A percentile compares a stretch with the other conserved stretches of the same genome.
Conservation (phyloP, 2,329 filamentous ascomycete species). For the Colletotrichum destructivum region DNA sequence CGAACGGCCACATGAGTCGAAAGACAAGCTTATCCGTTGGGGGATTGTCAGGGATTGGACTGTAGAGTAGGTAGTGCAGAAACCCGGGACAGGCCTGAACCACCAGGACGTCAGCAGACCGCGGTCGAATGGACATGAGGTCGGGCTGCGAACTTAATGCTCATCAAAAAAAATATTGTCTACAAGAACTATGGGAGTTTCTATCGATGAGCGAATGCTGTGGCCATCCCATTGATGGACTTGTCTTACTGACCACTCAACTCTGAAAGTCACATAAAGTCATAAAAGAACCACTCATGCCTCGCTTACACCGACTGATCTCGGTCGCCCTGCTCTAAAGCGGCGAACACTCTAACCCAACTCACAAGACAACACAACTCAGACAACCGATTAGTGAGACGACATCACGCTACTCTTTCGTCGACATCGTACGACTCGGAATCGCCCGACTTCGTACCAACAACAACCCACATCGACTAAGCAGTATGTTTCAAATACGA, state of each 20-base stretch:
- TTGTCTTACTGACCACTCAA: too few species aligned
- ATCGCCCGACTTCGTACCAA: conserved; percentile 26
- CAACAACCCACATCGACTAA: not conserved
- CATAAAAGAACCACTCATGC: too few species aligned
- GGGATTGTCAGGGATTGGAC: not conserved
- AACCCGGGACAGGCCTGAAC: not conserved
- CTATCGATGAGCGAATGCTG: too few species aligned
- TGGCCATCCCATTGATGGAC: too few species aligned
- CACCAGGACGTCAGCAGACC: too few species aligned
- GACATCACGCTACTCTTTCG: not conserved
- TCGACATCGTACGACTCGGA: conserved; percentile 37
- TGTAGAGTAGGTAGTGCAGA: not conserved
- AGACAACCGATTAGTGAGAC: not conserved
- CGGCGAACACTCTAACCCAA: not conserved
- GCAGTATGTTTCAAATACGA: not conserved
- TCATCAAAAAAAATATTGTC: too few species aligned
- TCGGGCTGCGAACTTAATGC: too few species aligned
- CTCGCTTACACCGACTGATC: not conserved
- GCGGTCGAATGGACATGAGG: too few species aligned
- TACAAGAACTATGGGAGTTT: too few species aligned
- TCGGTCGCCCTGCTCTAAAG: not conserved
- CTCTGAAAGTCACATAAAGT: too few species aligned
- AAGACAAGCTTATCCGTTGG: not conserved
- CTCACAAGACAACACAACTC: not conserved
- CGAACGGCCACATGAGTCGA: not conserved